Percentiles rank a stretch among this genome's conserved stretches.
Evolutionary conservation across 202 grass and related monocot genomes (phyloP).

Genomic region (Musa balbisiana): DNA sequence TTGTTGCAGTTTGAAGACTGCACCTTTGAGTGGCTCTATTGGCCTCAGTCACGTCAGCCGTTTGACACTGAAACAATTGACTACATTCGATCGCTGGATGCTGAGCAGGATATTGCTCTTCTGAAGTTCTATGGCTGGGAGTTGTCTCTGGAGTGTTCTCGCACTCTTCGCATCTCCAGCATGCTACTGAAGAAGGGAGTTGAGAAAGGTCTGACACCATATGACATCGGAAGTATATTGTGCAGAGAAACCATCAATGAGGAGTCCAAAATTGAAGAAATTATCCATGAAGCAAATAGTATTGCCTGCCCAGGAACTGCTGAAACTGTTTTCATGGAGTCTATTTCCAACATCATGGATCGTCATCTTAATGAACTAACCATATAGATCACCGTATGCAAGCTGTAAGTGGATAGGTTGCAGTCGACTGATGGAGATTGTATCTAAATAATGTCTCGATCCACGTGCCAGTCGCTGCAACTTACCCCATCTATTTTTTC

Average conservation of each 20-base stretch:
- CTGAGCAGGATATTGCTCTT: constrained; percentile 34
- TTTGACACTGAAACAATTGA: constrained; percentile 27
- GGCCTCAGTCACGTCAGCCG: constrained; percentile 37
- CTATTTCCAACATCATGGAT: constrained; percentile 27
- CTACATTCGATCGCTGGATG: constrained; percentile 34
- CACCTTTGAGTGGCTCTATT: constrained; percentile 53
- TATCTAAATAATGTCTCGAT: not conserved
- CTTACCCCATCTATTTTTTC: not conserved
- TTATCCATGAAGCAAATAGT: constrained; percentile 21
- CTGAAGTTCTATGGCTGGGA: constrained; percentile 38
- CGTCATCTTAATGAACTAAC: constrained; percentile 21
- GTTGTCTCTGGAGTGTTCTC: constrained; percentile 23
- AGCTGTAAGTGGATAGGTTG: not conserved
- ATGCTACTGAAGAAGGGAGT: constrained; percentile 45
- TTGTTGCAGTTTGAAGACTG: constrained; percentile 43
- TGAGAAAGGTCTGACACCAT: constrained; percentile 31
- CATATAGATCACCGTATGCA: constrained; percentile 1
- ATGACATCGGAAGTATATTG: constrained; percentile 38
- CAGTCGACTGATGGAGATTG: not conserved
- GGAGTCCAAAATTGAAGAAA: constrained; percentile 40
- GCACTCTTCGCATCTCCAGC: constrained; percentile 32
- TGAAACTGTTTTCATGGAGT: constrained; percentile 26
- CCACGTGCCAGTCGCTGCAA: not conserved
- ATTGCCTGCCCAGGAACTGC: not conserved
- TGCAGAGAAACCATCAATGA: constrained; percentile 36